A percentile compares a stretch with the other conserved stretches of the same genome.
Conservation (phyloP, 2,329 filamentous ascomycete genomes). For the Helminthosporium solani region DNA sequence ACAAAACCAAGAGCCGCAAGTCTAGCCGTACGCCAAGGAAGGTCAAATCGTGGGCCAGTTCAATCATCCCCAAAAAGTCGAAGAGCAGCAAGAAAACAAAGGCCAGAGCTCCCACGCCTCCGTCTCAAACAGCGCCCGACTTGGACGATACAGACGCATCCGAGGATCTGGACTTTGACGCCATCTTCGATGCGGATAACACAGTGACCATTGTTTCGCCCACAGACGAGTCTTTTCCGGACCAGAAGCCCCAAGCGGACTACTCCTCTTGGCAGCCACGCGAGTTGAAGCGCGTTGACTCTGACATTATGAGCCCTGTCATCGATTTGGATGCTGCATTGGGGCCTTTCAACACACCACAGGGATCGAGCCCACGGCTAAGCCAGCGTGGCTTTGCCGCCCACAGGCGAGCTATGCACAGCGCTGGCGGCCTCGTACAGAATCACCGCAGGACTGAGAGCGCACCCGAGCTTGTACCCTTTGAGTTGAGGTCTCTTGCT, state of each 20-base stretch:
- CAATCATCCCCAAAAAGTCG: constrained; percentile 64
- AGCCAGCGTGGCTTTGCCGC: constrained; percentile 39
- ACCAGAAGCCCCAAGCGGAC: constrained; percentile 34
- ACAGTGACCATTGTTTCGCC: constrained; percentile 45
- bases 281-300: constrained; percentile 40
- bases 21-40: constrained; percentile 60
- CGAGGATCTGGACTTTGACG: constrained; percentile 41
- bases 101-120: constrained; percentile 34
- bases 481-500: constrained; percentile 56
- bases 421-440: constrained; percentile 72
- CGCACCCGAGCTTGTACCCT: constrained; percentile 75
- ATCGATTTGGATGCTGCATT: constrained; percentile 94
- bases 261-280: constrained; percentile 42
- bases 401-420: constrained; percentile 70
- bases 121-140: constrained; percentile 22
- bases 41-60: constrained; percentile 71
- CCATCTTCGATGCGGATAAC: constrained; percentile 45
- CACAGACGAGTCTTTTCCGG: constrained; percentile 21
- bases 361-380: constrained; percentile 64
- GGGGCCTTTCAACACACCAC: constrained; percentile 84
- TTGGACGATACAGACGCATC: constrained; percentile 36
- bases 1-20: constrained; percentile 58
- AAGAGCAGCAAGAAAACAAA: constrained; percentile 53
- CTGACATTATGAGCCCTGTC: constrained; percentile 72
- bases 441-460: constrained; percentile 79